Base-by-base conservation (phyloP, 2,329 filamentous ascomycete genomes). In the Aspergillus quadricinctus region DNA sequence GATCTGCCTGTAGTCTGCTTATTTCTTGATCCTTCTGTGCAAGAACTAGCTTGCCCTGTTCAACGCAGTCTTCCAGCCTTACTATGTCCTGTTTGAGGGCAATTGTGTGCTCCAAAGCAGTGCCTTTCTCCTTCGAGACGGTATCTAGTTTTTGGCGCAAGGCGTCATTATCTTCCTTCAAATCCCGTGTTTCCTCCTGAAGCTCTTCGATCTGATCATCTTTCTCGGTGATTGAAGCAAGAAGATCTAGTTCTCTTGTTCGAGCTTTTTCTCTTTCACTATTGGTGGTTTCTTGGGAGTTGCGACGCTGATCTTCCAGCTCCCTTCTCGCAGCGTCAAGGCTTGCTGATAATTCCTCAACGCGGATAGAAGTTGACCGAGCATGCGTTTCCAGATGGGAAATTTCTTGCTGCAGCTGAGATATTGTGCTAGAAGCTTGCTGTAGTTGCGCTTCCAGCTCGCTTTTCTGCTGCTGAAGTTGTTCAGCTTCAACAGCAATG, bases 201-300 rank as follows among this genome's bases (percentile, higher is more conserved):
- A 76, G 61, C 43, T 76, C 72, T 27, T 78, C 76, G 4, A 79
- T 53, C 5, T 70, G 67, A 54, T 81, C 78, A 31, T 80, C 75
- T 55, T 76, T 78, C 21, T 73, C 74, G 1, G 77, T 76, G 4
- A 77, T 56, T 7, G 66, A 72, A 41, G 77, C 73, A 23, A 76
- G 70, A 25, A 77, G 66, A 31, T 75, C 72, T 3, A 81, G 59
- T 48, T 83, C 77, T 56, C 67, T 67, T 8, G 67, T 67, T 31
- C 71, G 69, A 10, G 67, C 61, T 4, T 57, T 66, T 50, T 75
- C 69, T 45, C 61, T 62, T 46, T 69, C 68, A 2, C 35, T 37
- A 6, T 58, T 64, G 50, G 62, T 64, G 54, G 37, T 61, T 10
- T 73, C 66, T 8, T 72, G 66, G 3, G 71, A 74, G 23, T 69